These are phyloP conservation scores for Auxenochlorella protothecoides DNA, from an alignment of 139 green algal species.

Conservation along the genomic window DNA sequence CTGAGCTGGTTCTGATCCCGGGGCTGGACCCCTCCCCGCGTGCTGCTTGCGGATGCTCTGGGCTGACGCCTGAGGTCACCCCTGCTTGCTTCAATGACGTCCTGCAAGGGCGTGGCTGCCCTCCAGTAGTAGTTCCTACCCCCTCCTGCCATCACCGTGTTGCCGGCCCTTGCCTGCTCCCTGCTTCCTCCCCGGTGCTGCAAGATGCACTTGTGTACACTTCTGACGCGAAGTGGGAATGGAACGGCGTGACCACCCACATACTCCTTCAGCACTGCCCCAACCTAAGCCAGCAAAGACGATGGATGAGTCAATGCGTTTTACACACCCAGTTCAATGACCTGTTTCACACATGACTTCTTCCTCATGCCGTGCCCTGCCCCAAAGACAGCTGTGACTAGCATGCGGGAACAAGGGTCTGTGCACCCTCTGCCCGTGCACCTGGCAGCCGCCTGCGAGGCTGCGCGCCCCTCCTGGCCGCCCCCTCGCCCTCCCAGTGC, in stretches of 20 bases:
- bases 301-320: too few species aligned
- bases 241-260: too few species aligned
- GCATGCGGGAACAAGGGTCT: neutral
- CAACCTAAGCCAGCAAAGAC: too few species aligned
- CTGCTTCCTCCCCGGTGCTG: too few species aligned
- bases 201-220: too few species aligned
- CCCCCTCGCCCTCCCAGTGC: slow-evolving; percentile 7
- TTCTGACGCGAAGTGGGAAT: too few species aligned
- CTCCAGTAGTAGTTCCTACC: neutral
- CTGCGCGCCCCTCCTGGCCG: neutral
- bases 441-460: neutral
- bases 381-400: neutral
- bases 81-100: neutral
- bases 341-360: too few species aligned
- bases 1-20: slow-evolving; percentile 6
- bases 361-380: too few species aligned
- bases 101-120: neutral
- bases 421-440: neutral
- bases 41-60: neutral
- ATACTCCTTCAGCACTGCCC: too few species aligned
- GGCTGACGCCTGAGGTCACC: neutral
- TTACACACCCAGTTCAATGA: too few species aligned
- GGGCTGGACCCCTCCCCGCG: neutral
- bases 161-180: too few species aligned
- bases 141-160: too few species aligned